Evolutionary conservation across 208 protist genomes (phyloP).

Genomic region (Eutreptiella sp.): DNA sequence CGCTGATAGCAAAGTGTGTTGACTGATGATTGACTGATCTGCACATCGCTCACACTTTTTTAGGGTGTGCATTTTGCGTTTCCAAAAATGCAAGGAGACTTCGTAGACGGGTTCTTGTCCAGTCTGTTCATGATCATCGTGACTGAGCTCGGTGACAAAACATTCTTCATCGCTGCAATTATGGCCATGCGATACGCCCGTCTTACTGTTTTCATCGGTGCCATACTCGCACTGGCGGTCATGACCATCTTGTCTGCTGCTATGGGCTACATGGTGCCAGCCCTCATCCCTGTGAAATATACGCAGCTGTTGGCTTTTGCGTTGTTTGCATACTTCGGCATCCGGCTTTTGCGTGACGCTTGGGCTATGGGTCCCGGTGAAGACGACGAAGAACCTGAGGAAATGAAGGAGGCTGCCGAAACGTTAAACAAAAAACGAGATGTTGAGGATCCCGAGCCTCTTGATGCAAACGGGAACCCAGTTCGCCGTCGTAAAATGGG

Average conservation of each 20-base stretch:
- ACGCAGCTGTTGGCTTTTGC: conserved; percentile 70
- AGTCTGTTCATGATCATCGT: conserved; percentile 81
- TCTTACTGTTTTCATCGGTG: conserved; percentile 67
- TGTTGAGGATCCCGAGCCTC: conserved; percentile 26
- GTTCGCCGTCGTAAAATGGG: conserved; percentile 31
- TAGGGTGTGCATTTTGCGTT: too few species aligned
- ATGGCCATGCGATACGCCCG: conserved; percentile 85
- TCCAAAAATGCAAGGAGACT: conserved; percentile 28
- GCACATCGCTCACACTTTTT: too few species aligned
- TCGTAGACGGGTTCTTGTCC: conserved; percentile 69
- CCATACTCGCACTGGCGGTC: conserved; percentile 66
- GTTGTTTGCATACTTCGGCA: conserved; percentile 81
- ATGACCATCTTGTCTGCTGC: conserved; percentile 86
- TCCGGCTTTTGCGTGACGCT: conserved; percentile 73
- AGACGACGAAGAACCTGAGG: conserved; percentile 68
- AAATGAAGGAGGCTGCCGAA: conserved; percentile 70
- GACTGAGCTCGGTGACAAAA: conserved; percentile 89
- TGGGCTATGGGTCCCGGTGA: conserved; percentile 45
- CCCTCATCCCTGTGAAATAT: conserved; percentile 65
- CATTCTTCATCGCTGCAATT: conserved; percentile 91
- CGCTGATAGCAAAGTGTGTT: too few species aligned
- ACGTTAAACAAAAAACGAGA: conserved; percentile 60
- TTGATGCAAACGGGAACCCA: conserved; percentile 1
- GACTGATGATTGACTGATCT: too few species aligned
- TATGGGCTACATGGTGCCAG: conserved; percentile 69